A percentile compares a stretch with the other conserved stretches of the same genome.
phyloP scores from a whole-genome alignment of 768 basidiomycete species.

The Collybia mongolica region DNA sequence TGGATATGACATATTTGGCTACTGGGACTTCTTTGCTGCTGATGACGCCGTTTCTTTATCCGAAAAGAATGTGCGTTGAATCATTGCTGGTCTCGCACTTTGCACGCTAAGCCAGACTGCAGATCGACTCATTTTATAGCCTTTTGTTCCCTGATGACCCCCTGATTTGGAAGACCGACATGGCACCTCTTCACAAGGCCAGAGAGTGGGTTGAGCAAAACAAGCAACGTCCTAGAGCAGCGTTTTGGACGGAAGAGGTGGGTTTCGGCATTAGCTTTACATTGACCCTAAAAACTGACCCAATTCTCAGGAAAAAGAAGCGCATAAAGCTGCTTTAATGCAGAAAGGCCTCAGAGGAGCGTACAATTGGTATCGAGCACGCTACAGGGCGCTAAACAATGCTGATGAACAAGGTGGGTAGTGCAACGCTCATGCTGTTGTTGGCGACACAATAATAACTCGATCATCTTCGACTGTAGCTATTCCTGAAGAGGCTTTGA shows the following conservation, averaged over 20 bases:
- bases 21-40: conserved; percentile 36
- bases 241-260: conserved; percentile 27
- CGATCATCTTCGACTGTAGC: background rate
- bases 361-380: conserved; percentile 4
- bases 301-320: too few relatives aligned
- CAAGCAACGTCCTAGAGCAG: conserved; percentile 14
- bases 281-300: too few relatives aligned
- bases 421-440: conserved; percentile 22
- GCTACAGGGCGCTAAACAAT: conserved; percentile 13
- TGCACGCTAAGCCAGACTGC: background rate
- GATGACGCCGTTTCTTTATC: conserved; percentile 31
- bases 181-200: conserved; percentile 23
- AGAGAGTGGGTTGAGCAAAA: conserved; percentile 27
- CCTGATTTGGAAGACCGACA: conserved; percentile 22
- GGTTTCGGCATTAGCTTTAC: background rate
- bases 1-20: conserved; percentile 31
- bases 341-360: background rate
- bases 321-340: background rate
- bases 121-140: conserved; percentile 40
- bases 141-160: conserved; percentile 27
- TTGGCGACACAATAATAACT: background rate
- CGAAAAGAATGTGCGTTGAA: conserved; percentile 30
- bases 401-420: conserved; percentile 23
- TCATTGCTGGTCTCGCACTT: background rate
- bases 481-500: conserved; percentile 17